Percentiles rank a stretch among this genome's conserved stretches.
Evolutionary conservation across 2,329 filamentous ascomycete genomes (phyloP).

Genomic region (Pseudopyricularia javanii): DNA sequence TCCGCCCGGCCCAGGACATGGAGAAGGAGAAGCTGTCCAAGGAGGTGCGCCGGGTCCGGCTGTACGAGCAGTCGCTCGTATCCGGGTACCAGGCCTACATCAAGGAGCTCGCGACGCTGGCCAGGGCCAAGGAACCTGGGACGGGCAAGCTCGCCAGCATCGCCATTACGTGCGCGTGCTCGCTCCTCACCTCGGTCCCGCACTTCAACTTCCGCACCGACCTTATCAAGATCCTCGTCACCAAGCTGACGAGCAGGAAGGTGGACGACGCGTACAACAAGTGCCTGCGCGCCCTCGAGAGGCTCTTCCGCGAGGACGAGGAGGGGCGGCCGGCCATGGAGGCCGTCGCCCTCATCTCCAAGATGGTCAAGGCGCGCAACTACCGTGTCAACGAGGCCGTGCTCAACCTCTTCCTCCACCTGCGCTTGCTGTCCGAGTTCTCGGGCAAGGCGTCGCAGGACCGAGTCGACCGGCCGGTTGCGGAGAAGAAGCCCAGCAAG

Average conservation of each 20-base stretch:
- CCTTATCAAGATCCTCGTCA: conserved; percentile 74
- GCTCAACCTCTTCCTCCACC: conserved; percentile 79
- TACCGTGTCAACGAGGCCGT: conserved; percentile 77
- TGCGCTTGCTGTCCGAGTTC: conserved; percentile 82
- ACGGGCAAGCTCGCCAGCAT: conserved; percentile 45
- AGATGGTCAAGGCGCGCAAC: conserved; percentile 87
- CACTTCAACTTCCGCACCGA: conserved; percentile 97
- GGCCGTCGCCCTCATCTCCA: conserved; percentile 70
- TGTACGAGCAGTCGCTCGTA: conserved; percentile 81
- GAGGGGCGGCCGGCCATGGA: conserved; percentile 84
- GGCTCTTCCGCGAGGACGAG: conserved; percentile 74
- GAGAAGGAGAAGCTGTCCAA: conserved; percentile 76
- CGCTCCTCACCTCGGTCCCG: conserved; percentile 66
- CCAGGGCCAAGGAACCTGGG: conserved; percentile 33
- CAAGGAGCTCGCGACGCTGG: conserved; percentile 57
- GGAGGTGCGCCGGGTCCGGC: conserved; percentile 70
- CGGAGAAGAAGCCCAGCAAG: conserved; percentile 50
- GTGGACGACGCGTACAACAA: conserved; percentile 66
- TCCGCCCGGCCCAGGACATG: conserved; percentile 71
- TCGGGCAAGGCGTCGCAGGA: conserved; percentile 72
- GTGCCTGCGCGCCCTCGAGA: conserved; percentile 67
- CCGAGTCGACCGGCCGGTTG: conserved; percentile 45
- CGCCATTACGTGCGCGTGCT: conserved; percentile 77
- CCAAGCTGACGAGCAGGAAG: conserved; percentile 63
- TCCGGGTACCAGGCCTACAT: conserved; percentile 78